Evolutionary conservation across 192 early-diverging fungal genomes (phyloP).

Genomic region (Thamnidium elegans): DNA sequence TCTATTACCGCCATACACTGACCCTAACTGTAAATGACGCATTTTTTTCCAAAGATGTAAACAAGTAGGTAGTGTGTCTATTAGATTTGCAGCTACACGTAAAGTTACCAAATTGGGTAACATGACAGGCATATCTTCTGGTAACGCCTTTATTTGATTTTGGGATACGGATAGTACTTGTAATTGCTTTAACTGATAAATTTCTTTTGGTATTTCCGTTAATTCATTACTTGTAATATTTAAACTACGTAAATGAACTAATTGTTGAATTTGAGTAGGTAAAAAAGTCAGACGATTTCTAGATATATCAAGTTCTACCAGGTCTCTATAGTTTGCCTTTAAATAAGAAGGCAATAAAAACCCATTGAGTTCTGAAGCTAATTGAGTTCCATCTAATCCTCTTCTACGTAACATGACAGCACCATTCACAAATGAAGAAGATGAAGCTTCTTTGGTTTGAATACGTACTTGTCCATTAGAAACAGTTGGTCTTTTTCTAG

Average conservation of each 20-base stretch:
- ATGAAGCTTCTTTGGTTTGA: background rate
- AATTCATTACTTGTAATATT: slow-evolving; percentile 49
- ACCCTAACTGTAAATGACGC: slow-evolving; percentile 45
- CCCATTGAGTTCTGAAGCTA: slow-evolving; percentile 31
- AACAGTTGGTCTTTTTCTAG: background rate
- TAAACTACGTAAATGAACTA: slow-evolving; percentile 36
- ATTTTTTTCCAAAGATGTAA: slow-evolving; percentile 39
- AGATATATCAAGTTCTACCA: slow-evolving; percentile 53
- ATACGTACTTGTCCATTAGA: background rate
- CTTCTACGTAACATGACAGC: slow-evolving; percentile 41
- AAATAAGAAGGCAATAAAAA: slow-evolving; percentile 14
- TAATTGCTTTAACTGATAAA: slow-evolving; percentile 41
- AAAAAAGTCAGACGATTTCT: slow-evolving; percentile 44
- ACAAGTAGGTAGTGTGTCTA: slow-evolving; percentile 35
- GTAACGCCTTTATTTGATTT: slow-evolving; percentile 42
- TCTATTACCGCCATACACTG: slow-evolving; percentile 51
- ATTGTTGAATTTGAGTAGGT: slow-evolving; percentile 37
- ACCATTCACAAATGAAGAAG: background rate
- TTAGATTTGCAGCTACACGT: slow-evolving; percentile 43
- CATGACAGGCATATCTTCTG: slow-evolving; percentile 33
- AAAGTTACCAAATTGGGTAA: slow-evolving; percentile 42
- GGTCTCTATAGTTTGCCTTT: slow-evolving; percentile 8
- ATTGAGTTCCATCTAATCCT: slow-evolving; percentile 35
- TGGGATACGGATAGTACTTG: slow-evolving; percentile 47
- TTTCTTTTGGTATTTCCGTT: slow-evolving; percentile 43